A percentile compares a stretch with the other conserved stretches of the same genome.
Evolutionary conservation across 1,284 basidiomycete species (phyloP).

Genomic region (Ustilago nuda): DNA sequence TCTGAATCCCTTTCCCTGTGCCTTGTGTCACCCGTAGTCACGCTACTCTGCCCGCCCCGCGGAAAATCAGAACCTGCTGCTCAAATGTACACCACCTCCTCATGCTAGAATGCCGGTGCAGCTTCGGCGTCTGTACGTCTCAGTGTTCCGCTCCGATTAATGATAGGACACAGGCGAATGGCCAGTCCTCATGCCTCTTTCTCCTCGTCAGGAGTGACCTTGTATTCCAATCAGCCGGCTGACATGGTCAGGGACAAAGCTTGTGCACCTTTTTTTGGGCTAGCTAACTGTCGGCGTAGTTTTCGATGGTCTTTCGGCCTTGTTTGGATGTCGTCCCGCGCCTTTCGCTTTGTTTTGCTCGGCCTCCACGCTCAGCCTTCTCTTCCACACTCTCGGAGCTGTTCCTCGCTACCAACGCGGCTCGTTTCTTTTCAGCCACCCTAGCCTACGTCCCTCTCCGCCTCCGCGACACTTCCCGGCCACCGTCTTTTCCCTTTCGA

Average conservation of each 20-base stretch:
- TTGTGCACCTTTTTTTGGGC: background rate
- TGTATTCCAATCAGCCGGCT: background rate
- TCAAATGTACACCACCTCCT: background rate
- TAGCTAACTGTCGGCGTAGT: background rate
- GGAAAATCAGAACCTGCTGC: background rate
- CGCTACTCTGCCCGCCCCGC: background rate
- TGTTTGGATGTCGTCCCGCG: slow-evolving; percentile 2
- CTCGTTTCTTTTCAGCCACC: background rate
- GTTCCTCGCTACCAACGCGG: background rate
- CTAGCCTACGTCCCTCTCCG: background rate
- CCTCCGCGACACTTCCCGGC: background rate
- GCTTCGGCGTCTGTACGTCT: slow-evolving; percentile 1
- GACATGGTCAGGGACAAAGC: background rate
- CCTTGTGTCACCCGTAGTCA: background rate
- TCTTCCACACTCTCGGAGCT: background rate
- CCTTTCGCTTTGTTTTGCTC: background rate
- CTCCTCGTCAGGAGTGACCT: background rate
- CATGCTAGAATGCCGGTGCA: slow-evolving; percentile 1
- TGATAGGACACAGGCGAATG: background rate
- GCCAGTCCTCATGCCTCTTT: background rate
- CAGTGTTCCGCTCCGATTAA: background rate
- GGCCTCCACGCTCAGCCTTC: background rate
- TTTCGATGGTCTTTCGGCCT: slow-evolving; percentile 1
- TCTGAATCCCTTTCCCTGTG: background rate
- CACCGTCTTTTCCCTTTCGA: background rate